These are phyloP conservation scores for Chlamydomonas sphaeroides DNA, from an alignment of 139 green algal genomes.

Conservation along the genomic window DNA sequence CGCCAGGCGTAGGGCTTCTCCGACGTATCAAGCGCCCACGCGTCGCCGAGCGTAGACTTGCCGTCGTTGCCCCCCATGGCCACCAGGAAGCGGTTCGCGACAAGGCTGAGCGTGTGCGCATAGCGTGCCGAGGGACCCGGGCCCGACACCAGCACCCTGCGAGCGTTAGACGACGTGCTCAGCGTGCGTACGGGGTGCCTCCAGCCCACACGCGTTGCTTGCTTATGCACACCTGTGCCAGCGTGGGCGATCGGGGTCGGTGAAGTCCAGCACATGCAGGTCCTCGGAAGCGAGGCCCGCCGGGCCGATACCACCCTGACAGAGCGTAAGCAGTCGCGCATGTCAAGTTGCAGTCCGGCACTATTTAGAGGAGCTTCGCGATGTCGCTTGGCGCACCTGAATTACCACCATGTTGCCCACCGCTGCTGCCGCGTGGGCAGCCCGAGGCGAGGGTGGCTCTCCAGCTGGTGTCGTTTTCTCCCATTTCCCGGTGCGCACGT, in stretches of 20 bases:
- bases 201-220: too few species aligned
- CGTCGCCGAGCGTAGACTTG: constrained; percentile 87
- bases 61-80: constrained; percentile 98
- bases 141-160: constrained; percentile 95
- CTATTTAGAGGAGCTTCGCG: too few species aligned
- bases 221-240: constrained; percentile 86
- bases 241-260: constrained; percentile 84
- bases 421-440: constrained; percentile 96
- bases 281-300: constrained; percentile 94
- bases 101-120: constrained; percentile 94
- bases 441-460: constrained; percentile 91
- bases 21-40: constrained; percentile 97
- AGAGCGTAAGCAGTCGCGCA: too few species aligned
- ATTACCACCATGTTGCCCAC: constrained; percentile 99
- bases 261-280: constrained; percentile 98
- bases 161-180: too few species aligned
- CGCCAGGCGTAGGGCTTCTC: constrained; percentile 99
- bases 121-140: constrained; percentile 93
- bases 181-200: too few species aligned
- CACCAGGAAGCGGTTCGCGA: constrained; percentile 98
- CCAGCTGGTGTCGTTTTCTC: constrained; percentile 82
- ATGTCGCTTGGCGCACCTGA: constrained; percentile 62
- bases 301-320: constrained; percentile 96
- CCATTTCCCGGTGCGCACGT: constrained; percentile 88
- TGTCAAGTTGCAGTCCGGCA: too few species aligned